Evolutionary conservation across 257 asterid genomes (phyloP), one percentile per base, ranked within the genome.

Genomic region (Craterostigma plantagineum): DNA sequence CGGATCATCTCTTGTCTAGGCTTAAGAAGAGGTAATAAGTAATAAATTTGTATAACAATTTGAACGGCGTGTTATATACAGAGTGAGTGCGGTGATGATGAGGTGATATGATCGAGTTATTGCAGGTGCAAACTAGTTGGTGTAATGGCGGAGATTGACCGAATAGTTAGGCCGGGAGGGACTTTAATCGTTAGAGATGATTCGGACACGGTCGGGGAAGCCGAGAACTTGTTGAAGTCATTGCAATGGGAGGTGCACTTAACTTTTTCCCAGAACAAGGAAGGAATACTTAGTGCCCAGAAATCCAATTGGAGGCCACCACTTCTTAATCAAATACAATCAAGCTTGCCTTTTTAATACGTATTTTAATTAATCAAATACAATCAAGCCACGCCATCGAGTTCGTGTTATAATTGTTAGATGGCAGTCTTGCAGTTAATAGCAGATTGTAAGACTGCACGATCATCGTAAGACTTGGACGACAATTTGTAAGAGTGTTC

Each of bases 281-380:
- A 65, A 40, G 70, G 70, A 61, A 75, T 75, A 59, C 80, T 79
- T 17, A 67, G 73, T n/a, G 76, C 78, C 7, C 55, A 63, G 68
- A 75, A 75, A 70, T 67, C 62, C 36, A 65, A 62, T 35, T 75
- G 81, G 87, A 67, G 87, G 27, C 87, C 83, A 12, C n/a, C n/a
- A 55, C 30, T 23, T 23, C 30, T 23, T 23, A 37, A 23, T 23
- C 30, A 6, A n/a, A n/a, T n/a, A n/a, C n/a, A n/a, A 23, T 6
- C 30, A 23, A 23, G 30, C 30, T 23, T 23, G 30, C 30, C 30
- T 6, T 23, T 23, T 23, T 23, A 23, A 23, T 23, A 23, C 30
- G 30, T 23, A 23, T 2, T 23, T 23, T 23, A 23, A 6, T 6
- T n/a, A n/a, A n/a, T n/a, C n/a, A n/a, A n/a, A n/a, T n/a, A n/a